Evolutionary conservation across 2,329 filamentous ascomycete species (phyloP).

Genomic region (Cytospora paraplurivora): DNA sequence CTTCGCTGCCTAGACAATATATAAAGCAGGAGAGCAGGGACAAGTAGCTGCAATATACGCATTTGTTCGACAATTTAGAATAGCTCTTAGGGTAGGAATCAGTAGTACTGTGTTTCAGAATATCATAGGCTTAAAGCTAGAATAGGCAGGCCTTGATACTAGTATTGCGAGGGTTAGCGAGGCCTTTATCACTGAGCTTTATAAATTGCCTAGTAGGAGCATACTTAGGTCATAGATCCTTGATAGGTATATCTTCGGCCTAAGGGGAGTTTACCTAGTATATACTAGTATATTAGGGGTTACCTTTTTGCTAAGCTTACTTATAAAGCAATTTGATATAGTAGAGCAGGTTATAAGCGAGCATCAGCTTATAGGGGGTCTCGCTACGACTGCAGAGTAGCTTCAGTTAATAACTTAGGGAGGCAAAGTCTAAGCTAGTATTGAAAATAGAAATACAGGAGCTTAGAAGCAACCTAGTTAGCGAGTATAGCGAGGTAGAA

Average conservation of each 20-base stretch:
- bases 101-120: slow-evolving; percentile 31
- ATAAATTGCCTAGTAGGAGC: background rate
- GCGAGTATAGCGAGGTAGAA: no score
- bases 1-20: slow-evolving; percentile 31
- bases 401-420: no score
- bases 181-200: slow-evolving; percentile 1
- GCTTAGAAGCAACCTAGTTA: no score
- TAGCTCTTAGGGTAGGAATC: slow-evolving; percentile 29
- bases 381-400: no score
- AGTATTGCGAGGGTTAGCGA: slow-evolving; percentile 5
- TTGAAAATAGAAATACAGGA: no score
- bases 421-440: no score
- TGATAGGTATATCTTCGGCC: slow-evolving; percentile 3
- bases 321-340: slow-evolving; percentile 9
- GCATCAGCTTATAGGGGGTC: background rate
- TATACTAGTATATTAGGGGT: slow-evolving; percentile 6
- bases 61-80: slow-evolving; percentile 29
- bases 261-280: slow-evolving; percentile 5
- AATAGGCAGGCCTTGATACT: slow-evolving; percentile 2
- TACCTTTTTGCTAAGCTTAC: slow-evolving; percentile 10
- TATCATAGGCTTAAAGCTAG: slow-evolving; percentile 27
- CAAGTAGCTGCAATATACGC: slow-evolving; percentile 26
- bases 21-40: slow-evolving; percentile 26
- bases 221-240: background rate
- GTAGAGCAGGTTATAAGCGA: slow-evolving; percentile 5